Evolutionary conservation across 306 rosid genomes (phyloP).

Genomic region (Inga leiocalycina): DNA sequence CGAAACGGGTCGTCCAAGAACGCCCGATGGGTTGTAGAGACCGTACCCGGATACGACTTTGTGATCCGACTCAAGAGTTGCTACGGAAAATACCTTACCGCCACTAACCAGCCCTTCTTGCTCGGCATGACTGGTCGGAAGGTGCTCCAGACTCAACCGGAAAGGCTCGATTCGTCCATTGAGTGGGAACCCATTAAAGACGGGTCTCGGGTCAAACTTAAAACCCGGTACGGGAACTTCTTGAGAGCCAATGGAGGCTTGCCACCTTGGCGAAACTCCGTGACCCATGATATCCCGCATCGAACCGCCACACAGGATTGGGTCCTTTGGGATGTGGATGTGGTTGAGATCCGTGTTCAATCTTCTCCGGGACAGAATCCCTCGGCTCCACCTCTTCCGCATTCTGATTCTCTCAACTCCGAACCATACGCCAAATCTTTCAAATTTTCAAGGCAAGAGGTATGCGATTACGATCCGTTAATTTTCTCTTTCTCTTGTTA

Average conservation of each 20-base stretch:
- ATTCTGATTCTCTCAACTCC: slow-evolving; percentile 65
- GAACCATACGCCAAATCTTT: slow-evolving; percentile 48
- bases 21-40: slow-evolving; percentile 73
- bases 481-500: neutral
- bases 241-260: slow-evolving; percentile 82
- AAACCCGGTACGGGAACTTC: slow-evolving; percentile 78
- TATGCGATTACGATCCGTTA: slow-evolving; percentile 4
- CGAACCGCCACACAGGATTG: slow-evolving; percentile 83
- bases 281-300: slow-evolving; percentile 83
- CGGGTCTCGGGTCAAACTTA: slow-evolving; percentile 61
- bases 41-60: slow-evolving; percentile 50
- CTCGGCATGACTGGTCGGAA: slow-evolving; percentile 92
- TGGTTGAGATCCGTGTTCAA: slow-evolving; percentile 62
- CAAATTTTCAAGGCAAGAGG: slow-evolving; percentile 59
- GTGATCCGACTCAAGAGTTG: slow-evolving; percentile 82
- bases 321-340: slow-evolving; percentile 80
- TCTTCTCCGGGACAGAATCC: slow-evolving; percentile 28
- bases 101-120: slow-evolving; percentile 62
- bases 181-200: slow-evolving; percentile 91
- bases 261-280: slow-evolving; percentile 92
- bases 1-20: slow-evolving; percentile 67
- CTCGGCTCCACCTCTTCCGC: slow-evolving; percentile 48
- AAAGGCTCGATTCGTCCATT: slow-evolving; percentile 65
- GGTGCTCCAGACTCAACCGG: slow-evolving; percentile 66
- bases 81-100: slow-evolving; percentile 81